Conservation (phyloP, 2,329 filamentous ascomycete species). For the Aspergillus phoenicis region DNA sequence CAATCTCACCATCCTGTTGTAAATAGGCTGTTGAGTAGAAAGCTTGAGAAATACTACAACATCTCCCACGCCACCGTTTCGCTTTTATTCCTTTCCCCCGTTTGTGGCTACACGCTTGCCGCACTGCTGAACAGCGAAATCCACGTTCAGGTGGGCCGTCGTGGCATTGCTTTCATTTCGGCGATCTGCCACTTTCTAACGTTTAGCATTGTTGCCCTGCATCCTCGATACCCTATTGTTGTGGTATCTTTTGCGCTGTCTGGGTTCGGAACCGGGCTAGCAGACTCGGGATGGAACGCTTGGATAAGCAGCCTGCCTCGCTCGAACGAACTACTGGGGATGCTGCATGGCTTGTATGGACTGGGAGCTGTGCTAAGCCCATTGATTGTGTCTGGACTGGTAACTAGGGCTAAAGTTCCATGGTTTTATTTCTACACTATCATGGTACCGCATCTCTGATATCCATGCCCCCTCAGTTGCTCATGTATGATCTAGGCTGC, state of each 20-base stretch:
- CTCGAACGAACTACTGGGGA: conserved; percentile 72
- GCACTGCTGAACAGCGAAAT: conserved; percentile 50
- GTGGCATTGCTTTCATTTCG: conserved; percentile 69
- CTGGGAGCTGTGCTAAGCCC: conserved; percentile 70
- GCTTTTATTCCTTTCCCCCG: conserved; percentile 52
- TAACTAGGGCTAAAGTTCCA: conserved; percentile 60
- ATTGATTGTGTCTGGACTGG: conserved; percentile 71
- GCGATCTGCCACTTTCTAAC: conserved; percentile 52
- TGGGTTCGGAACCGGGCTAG: conserved; percentile 46
- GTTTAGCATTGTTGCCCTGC: conserved; percentile 40
- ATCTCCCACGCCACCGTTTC: conserved; percentile 54
- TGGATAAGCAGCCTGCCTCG: conserved; percentile 72
- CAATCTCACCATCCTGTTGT: background rate
- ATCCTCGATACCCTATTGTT: conserved; percentile 47
- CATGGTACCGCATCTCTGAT: conserved; percentile 57
- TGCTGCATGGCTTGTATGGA: conserved; percentile 75
- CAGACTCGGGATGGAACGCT: conserved; percentile 61
- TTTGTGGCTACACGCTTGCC: conserved; percentile 50
- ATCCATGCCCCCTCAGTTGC: background rate
- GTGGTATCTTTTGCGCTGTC: conserved; percentile 45
- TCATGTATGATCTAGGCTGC: conserved; percentile 16
- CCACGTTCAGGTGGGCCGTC: conserved; percentile 59
- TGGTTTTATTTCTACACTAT: conserved; percentile 80
- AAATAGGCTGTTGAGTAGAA: background rate
- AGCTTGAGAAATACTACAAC: conserved; percentile 52